Evolutionary conservation across 345 rosid species (phyloP), one percentile per base, ranked within the genome.

Genomic region (Orychophragmus violaceus): DNA sequence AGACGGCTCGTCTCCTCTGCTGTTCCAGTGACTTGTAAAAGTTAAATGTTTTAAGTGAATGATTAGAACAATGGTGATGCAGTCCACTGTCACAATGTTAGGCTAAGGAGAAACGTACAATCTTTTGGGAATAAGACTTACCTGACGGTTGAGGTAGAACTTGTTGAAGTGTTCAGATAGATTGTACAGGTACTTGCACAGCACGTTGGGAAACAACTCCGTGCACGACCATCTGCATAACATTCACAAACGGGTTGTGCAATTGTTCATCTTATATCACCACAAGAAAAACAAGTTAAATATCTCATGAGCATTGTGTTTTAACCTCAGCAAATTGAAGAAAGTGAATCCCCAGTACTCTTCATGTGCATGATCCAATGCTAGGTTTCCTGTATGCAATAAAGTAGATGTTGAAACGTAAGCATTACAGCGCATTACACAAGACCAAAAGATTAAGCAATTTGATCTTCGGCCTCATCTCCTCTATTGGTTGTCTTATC

Each of bases 151-250:
- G 36, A 21, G 11, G 44, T 90, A 90, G 68, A 87, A 90, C 52
- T 66, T 87, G 16, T 90, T 78, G 83, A 76, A 90, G 71, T 82
- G 22, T 37, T 87, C 97, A 0, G 95, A 87, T 36, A 86, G 69
- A 45, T 76, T 82, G 58, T 87, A 87, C 9, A 90, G 90, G 64
- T 90, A 87, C 72, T 86, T 92, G 36, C 97, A 87, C 76, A 90
- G 45, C 23, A 84, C 80, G 39, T 76, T 86, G 0, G 95, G 95
- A 59, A 84, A 75, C 50, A 90, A 74, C 69, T 82, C 81, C 24
- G 81, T 64, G 69, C 85, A 84, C 16, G 92, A 87, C 89, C 59
- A 77, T 79, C 97, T 90, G 83, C 59, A 54, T 16, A 54, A 16
- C n/a, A 56, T 33, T 60, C 6, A 33, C 37, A 33, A 44, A 50